Evolutionary conservation across 1,284 basidiomycete species (phyloP), one percentile per base, ranked within the genome.

Genomic region (Irpex sp.): DNA sequence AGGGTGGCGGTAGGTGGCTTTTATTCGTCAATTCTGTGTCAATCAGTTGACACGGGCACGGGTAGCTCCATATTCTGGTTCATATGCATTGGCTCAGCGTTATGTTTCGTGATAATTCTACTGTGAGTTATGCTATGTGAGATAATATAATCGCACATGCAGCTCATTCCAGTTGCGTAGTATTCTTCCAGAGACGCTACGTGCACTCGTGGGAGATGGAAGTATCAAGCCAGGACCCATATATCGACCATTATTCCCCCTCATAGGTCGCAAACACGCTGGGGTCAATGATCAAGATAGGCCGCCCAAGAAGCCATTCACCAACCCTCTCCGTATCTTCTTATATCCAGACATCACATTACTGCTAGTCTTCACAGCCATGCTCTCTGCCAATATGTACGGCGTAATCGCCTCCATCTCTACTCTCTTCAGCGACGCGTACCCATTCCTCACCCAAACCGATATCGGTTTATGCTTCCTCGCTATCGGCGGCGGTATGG

Each of bases 41-140:
- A 26, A 2, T 26, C 3, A 26, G 26, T 6, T 47, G 44, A 11
- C 40, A 44, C 4, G 40, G 4, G 2, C 40, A 11, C 15, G 15
- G 2, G 3, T 44, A 87, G 91, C 68, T 80, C 89, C 1, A 89
- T 93, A 31, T 94, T 94, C 71, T 93, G 90, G 90, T 90, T 93
- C 70, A 74, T 93, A 6, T 83, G 82, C 62, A 92, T 92, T 3
- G 71, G 83, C 0, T 79, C 87, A 5, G 83, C 79, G 0, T 65
- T 77, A 3, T 87, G 86, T 68, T 76, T 85, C 36, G 49, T 89
- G 26, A 4, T 26, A 4, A 26, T 26, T 26, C 3, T 26, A 4
- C 26, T 26, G 26, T 26, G 26, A 5, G 71, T 80, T 40, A 80
- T 91, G 66, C 69, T 86, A 6, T 68, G 85, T 13, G 7, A 40